A percentile compares a stretch with the other conserved stretches of the same genome.
These are phyloP conservation scores for Dendrobium nobile DNA, from an alignment of 106 monocot genomes.

Conservation along the genomic window DNA sequence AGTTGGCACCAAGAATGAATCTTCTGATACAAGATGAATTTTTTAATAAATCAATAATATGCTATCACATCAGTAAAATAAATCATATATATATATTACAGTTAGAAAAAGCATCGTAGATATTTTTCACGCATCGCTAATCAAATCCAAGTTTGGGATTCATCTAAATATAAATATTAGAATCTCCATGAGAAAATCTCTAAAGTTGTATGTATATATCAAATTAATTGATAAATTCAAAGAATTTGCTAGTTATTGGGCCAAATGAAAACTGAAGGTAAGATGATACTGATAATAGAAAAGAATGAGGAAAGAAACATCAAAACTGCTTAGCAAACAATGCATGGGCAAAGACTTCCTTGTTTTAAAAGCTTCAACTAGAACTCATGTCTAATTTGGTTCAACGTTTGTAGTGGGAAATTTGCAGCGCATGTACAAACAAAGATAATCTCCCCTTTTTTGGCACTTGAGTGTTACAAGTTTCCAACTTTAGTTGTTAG, in stretches of 20 bases:
- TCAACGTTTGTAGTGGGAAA: not conserved
- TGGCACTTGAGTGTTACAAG: too few relatives aligned
- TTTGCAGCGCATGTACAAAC: not conserved
- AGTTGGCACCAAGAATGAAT: conserved; percentile 76
- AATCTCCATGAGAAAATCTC: not conserved
- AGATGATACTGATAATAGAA: not conserved
- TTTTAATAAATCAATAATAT: not conserved
- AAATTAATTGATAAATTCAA: not conserved
- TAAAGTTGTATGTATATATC: not conserved
- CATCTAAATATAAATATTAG: not conserved
- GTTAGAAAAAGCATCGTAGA: not conserved
- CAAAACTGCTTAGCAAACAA: not conserved
- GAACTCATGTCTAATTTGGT: not conserved
- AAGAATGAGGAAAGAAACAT: not conserved
- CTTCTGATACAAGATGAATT: conserved; percentile 60
- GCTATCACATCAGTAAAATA: conserved; percentile 8
- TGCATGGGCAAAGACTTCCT: not conserved
- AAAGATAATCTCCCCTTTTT: too few relatives aligned
- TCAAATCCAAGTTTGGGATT: not conserved
- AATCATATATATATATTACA: not conserved
- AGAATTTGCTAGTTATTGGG: not conserved
- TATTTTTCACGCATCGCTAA: not conserved
- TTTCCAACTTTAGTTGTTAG: too few relatives aligned
- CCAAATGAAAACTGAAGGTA: not conserved
- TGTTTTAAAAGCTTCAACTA: not conserved